Evolutionary conservation across 2,329 filamentous ascomycete species (phyloP).

Genomic region (Trichoderma simmonsii): DNA sequence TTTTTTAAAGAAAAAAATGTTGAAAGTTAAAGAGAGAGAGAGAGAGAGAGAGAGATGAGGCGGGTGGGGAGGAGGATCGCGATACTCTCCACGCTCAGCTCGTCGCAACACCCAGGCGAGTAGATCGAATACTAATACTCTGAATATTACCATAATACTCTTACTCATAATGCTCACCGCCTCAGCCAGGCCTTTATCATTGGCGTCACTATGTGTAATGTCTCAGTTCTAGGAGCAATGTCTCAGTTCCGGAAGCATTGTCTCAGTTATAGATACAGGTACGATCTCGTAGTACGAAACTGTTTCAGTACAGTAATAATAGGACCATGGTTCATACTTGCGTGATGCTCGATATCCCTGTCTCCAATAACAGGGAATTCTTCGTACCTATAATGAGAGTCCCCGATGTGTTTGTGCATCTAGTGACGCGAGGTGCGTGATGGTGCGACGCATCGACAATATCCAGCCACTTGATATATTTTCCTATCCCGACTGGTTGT

Average conservation of each 20-base stretch:
- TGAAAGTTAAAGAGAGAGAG: background rate
- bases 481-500: background rate
- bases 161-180: background rate
- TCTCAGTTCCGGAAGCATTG: background rate
- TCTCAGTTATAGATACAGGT: background rate
- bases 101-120: background rate
- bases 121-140: background rate
- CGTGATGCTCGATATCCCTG: background rate
- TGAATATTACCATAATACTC: background rate
- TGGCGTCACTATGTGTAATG: background rate
- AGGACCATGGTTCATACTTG: background rate
- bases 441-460: background rate
- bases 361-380: background rate
- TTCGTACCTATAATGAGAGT: background rate
- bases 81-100: background rate
- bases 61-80: background rate
- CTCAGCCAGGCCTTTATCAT: background rate
- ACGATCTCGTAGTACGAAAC: background rate
- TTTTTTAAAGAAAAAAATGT: background rate
- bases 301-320: background rate
- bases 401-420: background rate
- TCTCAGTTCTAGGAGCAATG: background rate
- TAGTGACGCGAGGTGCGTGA: background rate
- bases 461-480: background rate
- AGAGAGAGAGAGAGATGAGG: background rate